Evolutionary conservation across 2,329 filamentous ascomycete genomes (phyloP), one percentile per base, ranked within the genome.

Genomic region (Ascochyta koolunga): DNA sequence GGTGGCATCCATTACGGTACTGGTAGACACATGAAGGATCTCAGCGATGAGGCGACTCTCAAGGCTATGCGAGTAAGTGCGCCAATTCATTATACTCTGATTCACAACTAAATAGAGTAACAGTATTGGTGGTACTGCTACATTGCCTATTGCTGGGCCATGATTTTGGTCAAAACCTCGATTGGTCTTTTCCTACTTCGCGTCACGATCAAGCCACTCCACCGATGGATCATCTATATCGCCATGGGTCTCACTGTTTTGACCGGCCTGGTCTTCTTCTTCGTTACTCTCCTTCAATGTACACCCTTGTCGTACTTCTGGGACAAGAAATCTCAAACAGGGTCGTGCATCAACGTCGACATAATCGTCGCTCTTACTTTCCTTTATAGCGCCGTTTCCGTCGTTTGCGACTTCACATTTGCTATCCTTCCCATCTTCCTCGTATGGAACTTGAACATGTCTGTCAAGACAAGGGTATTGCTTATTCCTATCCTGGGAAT

Each of bases 361-460:
- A 66, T 79, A 9, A 75, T 81, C 16, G 77, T 77, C 18, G 66
- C 67, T 33, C 65, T 79, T 1, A 80, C 79, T 0, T 78, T 80
- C 27, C 68, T 78, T 0, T 80, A 83, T 66, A 79, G 79, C 35
- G 75, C 73, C 18, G 65, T 82, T 25, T 77, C 74, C 22, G 78
- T 78, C 6, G 52, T 78, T 5, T 77, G 73, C 37, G 82, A 85
- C 56, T 79, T 80, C 69, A 75, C 76, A 1, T 74, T 83, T 11
- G 81, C 78, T 2, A 62, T 82, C 3, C 64, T 85, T 4, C 82
- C 83, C 0, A 74, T 83, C 6, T 76, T 77, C 11, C 76, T 85
- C 33, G 71, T 85, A 0, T 83, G 80, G 79, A 70, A 78, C 18
- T 72, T 83, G 31, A 77, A 80, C 52, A 80, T 84, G 70, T 78